Evolutionary conservation across 495 filamentous ascomycete species (phyloP), one percentile per base, ranked within the genome.

Genomic region (Beverwykella pulmonaria): DNA sequence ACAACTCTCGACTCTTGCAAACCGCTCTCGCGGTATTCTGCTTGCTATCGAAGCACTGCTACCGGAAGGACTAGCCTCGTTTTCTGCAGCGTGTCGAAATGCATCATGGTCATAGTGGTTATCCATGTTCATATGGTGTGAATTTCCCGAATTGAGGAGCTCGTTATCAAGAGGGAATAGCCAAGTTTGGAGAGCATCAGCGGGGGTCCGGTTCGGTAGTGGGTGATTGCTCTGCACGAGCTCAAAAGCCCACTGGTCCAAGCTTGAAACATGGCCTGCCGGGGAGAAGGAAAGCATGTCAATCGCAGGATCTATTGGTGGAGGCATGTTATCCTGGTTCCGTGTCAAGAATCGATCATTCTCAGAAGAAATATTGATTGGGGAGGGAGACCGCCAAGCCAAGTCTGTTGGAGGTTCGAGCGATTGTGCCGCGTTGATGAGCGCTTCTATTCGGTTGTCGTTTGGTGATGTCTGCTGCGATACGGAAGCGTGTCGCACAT

Each of bases 1-100:
- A 65, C 76, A 82, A 44, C 78, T 77, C 63, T 84, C 80, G 9
- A 84, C 80, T 60, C 76, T 77, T 22, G 75, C 69, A 53, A 84
- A 84, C 1, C 82, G 71, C 64, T 84, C 82, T 61, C 74, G 79
- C 76, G 47, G 82, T 82, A 61, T 77, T 63, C 48, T 71, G 69
- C n/a, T 73, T 66, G 7, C 75, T 72, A 65, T 78, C 76, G 53
- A 75, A 59, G 26, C 73, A 29, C 67, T 69, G 61, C 67, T 69
- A 9, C 61, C 67, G 9, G 67, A 69, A 29, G 67, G 67, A 53
- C 67, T 69, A 30, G 60, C 61, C 14, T 64, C 61, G 25, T 55
- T 77, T 19, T 78, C 76, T 3, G 65, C 48, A 4, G 71, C 72
- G 36, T 75, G 68, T 27, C 73, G 71, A 60, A 72, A 70, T 56